Conservation (phyloP, 2,329 filamentous ascomycete genomes). For the Decorospora gaudefroyi region DNA sequence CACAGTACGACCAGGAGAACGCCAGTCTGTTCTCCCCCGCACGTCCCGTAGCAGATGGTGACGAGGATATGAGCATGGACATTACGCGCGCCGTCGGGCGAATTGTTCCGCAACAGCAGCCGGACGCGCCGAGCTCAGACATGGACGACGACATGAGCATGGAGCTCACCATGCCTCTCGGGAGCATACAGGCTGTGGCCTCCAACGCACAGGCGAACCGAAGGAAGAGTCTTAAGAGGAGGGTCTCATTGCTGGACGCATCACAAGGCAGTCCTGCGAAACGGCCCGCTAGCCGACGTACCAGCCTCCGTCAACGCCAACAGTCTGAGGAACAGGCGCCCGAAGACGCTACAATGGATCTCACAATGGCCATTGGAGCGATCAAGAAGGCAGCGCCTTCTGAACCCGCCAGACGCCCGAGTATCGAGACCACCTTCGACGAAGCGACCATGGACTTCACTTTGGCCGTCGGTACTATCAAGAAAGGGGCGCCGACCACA, state of each 20-base stretch:
- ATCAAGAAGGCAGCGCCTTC: slow-evolving; percentile 33
- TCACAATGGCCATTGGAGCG: slow-evolving; percentile 47
- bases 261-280: slow-evolving; percentile 47
- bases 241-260: slow-evolving; percentile 48
- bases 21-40: slow-evolving; percentile 55
- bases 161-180: slow-evolving; percentile 62
- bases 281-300: slow-evolving; percentile 40
- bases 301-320: slow-evolving; percentile 48
- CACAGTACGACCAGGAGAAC: slow-evolving; percentile 55
- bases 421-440: slow-evolving; percentile 33
- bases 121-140: slow-evolving; percentile 43
- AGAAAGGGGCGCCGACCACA: slow-evolving; percentile 17
- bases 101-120: slow-evolving; percentile 63
- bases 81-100: slow-evolving; percentile 81
- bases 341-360: slow-evolving; percentile 50
- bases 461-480: slow-evolving; percentile 46
- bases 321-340: slow-evolving; percentile 44
- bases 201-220: slow-evolving; percentile 33
- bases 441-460: slow-evolving; percentile 51
- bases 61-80: slow-evolving; percentile 86
- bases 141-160: slow-evolving; percentile 56
- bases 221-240: slow-evolving; percentile 51
- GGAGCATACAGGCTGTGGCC: slow-evolving; percentile 52
- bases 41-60: slow-evolving; percentile 50
- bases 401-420: slow-evolving; percentile 28